Evolutionary conservation across 768 basidiomycete species (phyloP).

Genomic region (Pleurotus salmoneostramineus): DNA sequence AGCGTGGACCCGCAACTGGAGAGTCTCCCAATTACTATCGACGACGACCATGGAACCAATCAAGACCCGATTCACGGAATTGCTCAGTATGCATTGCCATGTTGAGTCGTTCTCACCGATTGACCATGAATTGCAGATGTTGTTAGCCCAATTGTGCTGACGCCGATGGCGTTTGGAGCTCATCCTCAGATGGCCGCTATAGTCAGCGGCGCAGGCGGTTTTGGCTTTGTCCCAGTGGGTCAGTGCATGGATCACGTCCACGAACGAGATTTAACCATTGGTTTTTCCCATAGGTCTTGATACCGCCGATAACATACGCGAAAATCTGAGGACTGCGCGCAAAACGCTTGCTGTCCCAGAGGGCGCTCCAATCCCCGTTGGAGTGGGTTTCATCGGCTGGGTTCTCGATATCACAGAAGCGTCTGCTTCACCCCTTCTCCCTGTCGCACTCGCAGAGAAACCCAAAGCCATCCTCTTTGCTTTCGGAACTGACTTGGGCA

Average conservation of each 20-base stretch:
- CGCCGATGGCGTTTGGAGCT: conserved; percentile 51
- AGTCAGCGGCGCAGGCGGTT: conserved; percentile 48
- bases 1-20: neutral
- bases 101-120: neutral
- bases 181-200: conserved; percentile 29
- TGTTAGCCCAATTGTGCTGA: conserved; percentile 45
- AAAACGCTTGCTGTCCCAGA: conserved; percentile 20
- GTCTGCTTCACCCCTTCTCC: conserved; percentile 28
- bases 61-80: conserved; percentile 1
- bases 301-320: conserved; percentile 23
- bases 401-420: conserved; percentile 39
- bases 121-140: conserved; percentile 26
- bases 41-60: conserved; percentile 1
- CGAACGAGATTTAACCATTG: neutral
- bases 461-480: conserved; percentile 51
- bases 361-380: conserved; percentile 40
- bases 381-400: conserved; percentile 57
- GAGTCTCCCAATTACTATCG: no score
- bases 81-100: neutral
- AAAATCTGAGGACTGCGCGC: conserved; percentile 27
- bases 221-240: conserved; percentile 54
- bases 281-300: conserved; percentile 30
- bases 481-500: conserved; percentile 37
- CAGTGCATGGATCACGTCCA: conserved; percentile 15
- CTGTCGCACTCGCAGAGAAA: conserved; percentile 32